A percentile compares a stretch with the other conserved stretches of the same genome.
Conservation (phyloP, 805 yeast genomes). For the Candida ficus region DNA sequence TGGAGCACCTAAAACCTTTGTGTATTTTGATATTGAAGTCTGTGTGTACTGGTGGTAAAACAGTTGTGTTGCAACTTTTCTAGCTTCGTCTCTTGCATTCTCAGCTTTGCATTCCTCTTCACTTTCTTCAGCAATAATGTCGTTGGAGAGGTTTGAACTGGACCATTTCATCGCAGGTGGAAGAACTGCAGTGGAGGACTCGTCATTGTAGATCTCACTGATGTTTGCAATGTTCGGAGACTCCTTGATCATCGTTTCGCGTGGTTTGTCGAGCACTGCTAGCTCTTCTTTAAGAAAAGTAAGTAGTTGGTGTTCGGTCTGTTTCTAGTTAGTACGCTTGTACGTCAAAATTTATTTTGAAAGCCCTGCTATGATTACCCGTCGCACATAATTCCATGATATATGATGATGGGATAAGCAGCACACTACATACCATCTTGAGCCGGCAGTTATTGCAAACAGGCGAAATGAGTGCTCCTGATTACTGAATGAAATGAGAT, state of each 20-base stretch:
- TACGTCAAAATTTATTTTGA: no score
- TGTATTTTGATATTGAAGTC: slow-evolving; percentile 36
- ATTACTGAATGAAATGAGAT: no score
- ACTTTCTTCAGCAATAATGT: slow-evolving; percentile 17
- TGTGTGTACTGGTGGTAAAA: slow-evolving; percentile 27
- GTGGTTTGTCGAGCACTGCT: slow-evolving; percentile 10
- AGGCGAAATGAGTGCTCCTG: no score
- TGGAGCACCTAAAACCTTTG: slow-evolving; percentile 34
- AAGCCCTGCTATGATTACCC: no score
- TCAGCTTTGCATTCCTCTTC: not conserved
- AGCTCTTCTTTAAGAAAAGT: slow-evolving; percentile 9
- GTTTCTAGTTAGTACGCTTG: not conserved
- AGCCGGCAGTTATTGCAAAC: no score
- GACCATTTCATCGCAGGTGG: slow-evolving; percentile 9
- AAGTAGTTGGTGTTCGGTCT: not conserved
- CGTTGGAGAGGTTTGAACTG: slow-evolving; percentile 12
- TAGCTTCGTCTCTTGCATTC: not conserved
- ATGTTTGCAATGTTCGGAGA: slow-evolving; percentile 20
- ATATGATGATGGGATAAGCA: no score
- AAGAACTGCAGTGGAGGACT: slow-evolving; percentile 4
- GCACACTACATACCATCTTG: no score
- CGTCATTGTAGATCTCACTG: slow-evolving; percentile 16
- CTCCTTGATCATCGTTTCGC: slow-evolving; percentile 8
- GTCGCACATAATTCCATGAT: no score
- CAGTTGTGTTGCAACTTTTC: slow-evolving; percentile 28